These are phyloP conservation scores for Termitomyces bulborhizus DNA, from an alignment of 768 basidiomycete genomes.

Conservation along the genomic window DNA sequence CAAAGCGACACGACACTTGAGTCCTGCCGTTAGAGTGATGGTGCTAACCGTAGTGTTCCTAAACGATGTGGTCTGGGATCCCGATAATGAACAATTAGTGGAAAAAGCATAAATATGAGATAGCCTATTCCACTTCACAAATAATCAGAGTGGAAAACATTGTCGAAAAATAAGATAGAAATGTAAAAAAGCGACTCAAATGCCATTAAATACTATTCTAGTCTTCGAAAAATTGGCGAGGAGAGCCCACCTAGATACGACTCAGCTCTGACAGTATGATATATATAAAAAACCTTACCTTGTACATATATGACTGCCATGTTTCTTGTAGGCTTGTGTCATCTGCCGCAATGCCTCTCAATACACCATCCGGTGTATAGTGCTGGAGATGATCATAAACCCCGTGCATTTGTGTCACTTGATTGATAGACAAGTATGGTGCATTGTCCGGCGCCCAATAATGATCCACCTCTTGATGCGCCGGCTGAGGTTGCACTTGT, in stretches of 20 bases:
- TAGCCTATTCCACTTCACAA: not conserved
- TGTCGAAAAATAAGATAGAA: not conserved
- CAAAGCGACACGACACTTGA: too few relatives aligned
- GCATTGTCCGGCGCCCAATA: constrained; percentile 23
- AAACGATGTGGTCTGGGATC: too few relatives aligned
- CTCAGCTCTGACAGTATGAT: not conserved
- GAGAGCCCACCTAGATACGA: constrained; percentile 7
- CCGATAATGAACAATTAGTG: not conserved
- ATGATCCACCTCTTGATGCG: constrained; percentile 15
- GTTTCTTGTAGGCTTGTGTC: constrained; percentile 59
- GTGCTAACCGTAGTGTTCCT: too few relatives aligned
- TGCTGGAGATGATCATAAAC: constrained; percentile 15
- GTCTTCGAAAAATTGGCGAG: constrained; percentile 11
- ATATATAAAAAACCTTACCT: constrained; percentile 25
- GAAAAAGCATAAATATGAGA: not conserved
- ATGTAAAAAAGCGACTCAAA: not conserved
- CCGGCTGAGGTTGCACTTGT: not conserved
- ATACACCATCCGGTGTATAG: constrained; percentile 41
- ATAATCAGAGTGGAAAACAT: not conserved
- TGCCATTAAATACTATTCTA: not conserved
- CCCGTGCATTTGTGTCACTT: constrained; percentile 13
- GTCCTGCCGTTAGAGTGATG: too few relatives aligned
- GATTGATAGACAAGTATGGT: constrained; percentile 15
- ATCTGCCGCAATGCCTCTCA: constrained; percentile 44
- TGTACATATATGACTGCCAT: constrained; percentile 64